Evolutionary conservation across 225 moss, liverwort and hornwort genomes (phyloP), one percentile per base, ranked within the genome.

Genomic region (Marchantia polymorpha): DNA sequence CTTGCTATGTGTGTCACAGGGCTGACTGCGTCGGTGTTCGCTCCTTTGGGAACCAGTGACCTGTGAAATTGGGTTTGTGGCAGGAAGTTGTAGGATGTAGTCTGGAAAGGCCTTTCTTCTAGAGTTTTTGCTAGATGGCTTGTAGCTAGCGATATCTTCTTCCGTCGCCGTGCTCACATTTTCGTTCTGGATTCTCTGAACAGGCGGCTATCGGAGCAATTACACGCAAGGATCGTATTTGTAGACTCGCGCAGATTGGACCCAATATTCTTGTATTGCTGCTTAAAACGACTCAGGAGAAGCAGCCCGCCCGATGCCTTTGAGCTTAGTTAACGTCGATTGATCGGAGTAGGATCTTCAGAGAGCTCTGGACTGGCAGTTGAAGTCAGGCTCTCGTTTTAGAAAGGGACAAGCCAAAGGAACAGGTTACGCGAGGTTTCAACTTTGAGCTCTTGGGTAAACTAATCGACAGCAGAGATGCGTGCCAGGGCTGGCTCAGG

Each of bases 401-500:
- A 55, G 26, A 29, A 50, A 53, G 53, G 56, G 54, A 27, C 3
- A 54, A 55, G 73, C 15, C 19, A 8, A 16, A 53, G 73, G 73
- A 73, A 53, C 29, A 27, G 53, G 73, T 54, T 12, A 17, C 50
- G n/a, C 22, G 19, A 50, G 66, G 20, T 50, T 75, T 46, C 9
- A 27, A 64, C 13, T 74, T 30, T 54, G 8, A n/a, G 7, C 23
- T 68, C 31, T n/a, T 58, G 59, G 59, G 70, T 54, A 12, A 73
- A 53, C 27, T 46, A 59, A 78, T 61, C 50, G 68, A n/a, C 64
- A 74, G 87, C 78, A 81, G 84, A 81, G 50, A 88, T 88, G 87
- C 82, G 87, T 67, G 85, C 87, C 70, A 85, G 87, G 73, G 81
- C 85, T 59, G 82, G 82, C 65, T 85, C 82, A 53, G 82, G 88